These are phyloP conservation scores for Hypoxylon sp. DNA, from an alignment of 2,329 filamentous ascomycete genomes.

Conservation along the genomic window DNA sequence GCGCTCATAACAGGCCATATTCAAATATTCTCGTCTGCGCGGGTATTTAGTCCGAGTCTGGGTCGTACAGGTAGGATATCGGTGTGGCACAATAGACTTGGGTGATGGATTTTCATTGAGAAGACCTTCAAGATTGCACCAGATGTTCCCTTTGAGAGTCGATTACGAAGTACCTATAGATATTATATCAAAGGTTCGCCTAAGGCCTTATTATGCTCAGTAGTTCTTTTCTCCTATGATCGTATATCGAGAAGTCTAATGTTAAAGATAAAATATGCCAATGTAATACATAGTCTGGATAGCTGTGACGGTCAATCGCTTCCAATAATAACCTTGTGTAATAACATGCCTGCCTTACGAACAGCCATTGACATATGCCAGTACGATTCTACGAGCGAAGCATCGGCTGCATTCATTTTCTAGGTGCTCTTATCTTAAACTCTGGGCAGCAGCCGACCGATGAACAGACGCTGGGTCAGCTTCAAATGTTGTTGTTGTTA, in stretches of 20 bases:
- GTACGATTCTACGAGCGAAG: neutral
- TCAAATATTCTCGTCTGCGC: neutral
- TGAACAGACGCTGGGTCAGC: neutral
- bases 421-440: neutral
- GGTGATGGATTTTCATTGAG: neutral
- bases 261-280: neutral
- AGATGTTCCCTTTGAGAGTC: too few species aligned
- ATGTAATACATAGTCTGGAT: neutral
- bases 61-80: neutral
- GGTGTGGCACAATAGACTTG: neutral
- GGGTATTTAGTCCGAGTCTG: neutral
- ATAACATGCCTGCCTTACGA: neutral
- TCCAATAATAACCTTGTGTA: neutral
- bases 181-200: neutral
- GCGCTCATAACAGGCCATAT: neutral
- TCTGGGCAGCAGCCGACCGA: neutral
- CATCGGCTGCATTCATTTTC: neutral
- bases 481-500: too few species aligned
- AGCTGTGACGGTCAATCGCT: neutral
- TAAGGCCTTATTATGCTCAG: neutral
- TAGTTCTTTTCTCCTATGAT: neutral
- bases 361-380: neutral
- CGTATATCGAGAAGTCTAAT: neutral
- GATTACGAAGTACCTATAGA: neutral
- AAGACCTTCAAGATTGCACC: neutral